Evolutionary conservation across 73 alveolate genomes (phyloP).

Genomic region (Tetrahymena elliotti): DNA sequence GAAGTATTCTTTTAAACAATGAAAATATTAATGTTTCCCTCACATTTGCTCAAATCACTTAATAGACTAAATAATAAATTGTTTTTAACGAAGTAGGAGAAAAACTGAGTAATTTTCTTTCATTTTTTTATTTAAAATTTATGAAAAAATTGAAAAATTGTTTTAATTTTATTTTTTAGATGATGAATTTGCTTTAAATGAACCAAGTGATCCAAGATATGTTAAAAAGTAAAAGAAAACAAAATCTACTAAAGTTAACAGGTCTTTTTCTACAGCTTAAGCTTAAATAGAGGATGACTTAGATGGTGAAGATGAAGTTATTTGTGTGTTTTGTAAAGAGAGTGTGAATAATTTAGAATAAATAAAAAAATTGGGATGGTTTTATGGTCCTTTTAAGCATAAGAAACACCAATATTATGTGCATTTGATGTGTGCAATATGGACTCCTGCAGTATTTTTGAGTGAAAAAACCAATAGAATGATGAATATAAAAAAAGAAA

Average conservation of each 20-base stretch:
- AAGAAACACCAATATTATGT: neutral
- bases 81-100: neutral
- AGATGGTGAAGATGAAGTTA: neutral
- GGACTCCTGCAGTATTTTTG: neutral
- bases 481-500: neutral
- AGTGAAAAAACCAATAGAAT: neutral
- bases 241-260: neutral
- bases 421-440: neutral
- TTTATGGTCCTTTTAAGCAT: neutral
- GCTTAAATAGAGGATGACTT: neutral
- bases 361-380: neutral
- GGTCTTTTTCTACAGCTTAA: neutral
- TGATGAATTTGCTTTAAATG: neutral
- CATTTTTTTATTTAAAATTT: neutral
- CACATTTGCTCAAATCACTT: neutral
- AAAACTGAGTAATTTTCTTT: neutral
- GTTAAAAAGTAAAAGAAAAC: neutral
- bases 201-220: neutral
- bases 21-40: neutral
- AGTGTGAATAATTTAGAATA: neutral
- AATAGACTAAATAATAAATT: neutral
- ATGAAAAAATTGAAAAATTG: no score
- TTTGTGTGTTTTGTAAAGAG: neutral
- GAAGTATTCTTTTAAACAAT: neutral
- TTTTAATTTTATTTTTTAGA: neutral